These are phyloP conservation scores for Lanmaoa pseudosensibilis DNA, from an alignment of 768 basidiomycete species.

Conservation along the genomic window DNA sequence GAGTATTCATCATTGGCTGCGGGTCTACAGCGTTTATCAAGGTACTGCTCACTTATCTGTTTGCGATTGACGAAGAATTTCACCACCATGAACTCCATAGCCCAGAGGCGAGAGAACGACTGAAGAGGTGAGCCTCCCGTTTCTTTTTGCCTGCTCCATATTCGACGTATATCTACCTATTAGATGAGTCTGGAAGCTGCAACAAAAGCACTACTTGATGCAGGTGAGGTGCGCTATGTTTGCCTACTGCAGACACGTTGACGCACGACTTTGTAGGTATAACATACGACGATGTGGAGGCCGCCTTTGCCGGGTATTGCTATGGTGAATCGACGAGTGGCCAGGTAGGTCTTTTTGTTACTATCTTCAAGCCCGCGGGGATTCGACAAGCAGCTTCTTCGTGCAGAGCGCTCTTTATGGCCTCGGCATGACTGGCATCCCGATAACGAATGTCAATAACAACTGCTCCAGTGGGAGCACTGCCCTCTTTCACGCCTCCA, in stretches of 20 bases:
- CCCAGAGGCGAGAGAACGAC: constrained; percentile 64
- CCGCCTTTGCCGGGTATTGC: constrained; percentile 72
- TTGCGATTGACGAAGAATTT: background rate
- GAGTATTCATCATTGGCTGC: constrained; percentile 66
- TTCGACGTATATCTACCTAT: background rate
- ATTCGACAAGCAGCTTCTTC: background rate
- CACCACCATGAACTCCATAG: constrained; percentile 34
- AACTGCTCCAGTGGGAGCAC: constrained; percentile 81
- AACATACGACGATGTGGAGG: constrained; percentile 71
- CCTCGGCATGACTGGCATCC: constrained; percentile 78
- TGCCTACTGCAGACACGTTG: constrained; percentile 10
- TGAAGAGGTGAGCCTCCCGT: constrained; percentile 51
- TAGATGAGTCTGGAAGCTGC: constrained; percentile 54
- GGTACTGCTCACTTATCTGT: constrained; percentile 35
- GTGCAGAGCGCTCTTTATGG: constrained; percentile 71
- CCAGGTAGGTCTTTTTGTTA: constrained; percentile 43
- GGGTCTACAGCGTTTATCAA: constrained; percentile 81
- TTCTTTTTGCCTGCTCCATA: background rate
- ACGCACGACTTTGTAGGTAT: constrained; percentile 49
- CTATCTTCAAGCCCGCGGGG: background rate
- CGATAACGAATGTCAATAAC: constrained; percentile 83
- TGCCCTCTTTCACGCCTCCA: constrained; percentile 69
- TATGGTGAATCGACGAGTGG: constrained; percentile 77
- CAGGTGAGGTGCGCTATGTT: constrained; percentile 43
- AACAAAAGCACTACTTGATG: constrained; percentile 82